A percentile compares a stretch with the other conserved stretches of the same genome.
phyloP scores from a whole-genome alignment of 2,329 filamentous ascomycete species.

The Fusarium liriodendri region DNA sequence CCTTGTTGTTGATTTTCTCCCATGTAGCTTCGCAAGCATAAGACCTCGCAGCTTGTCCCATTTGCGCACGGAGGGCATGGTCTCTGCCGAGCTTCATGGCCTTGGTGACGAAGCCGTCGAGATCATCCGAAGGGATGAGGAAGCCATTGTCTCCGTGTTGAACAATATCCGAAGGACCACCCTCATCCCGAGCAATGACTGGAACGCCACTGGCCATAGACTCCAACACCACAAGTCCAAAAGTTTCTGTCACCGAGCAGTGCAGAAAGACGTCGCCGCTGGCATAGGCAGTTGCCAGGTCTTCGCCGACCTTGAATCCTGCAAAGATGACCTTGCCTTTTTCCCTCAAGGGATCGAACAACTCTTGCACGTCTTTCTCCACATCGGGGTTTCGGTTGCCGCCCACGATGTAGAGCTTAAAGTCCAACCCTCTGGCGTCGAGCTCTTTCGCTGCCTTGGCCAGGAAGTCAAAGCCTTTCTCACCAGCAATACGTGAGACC shows the following conservation, averaged over 20 bases:
- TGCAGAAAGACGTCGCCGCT: slow-evolving; percentile 77
- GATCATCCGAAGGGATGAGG: slow-evolving; percentile 68
- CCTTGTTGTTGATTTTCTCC: slow-evolving; percentile 78
- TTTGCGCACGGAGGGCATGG: slow-evolving; percentile 52
- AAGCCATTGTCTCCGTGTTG: slow-evolving; percentile 69
- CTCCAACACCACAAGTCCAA: slow-evolving; percentile 77
- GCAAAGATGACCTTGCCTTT: slow-evolving; percentile 72
- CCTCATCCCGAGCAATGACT: slow-evolving; percentile 75
- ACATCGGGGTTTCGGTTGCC: slow-evolving; percentile 74
- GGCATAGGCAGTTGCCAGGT: slow-evolving; percentile 74
- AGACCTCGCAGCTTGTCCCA: slow-evolving; percentile 61
- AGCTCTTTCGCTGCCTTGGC: slow-evolving; percentile 66
- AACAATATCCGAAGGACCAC: slow-evolving; percentile 76
- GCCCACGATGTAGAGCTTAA: slow-evolving; percentile 75
- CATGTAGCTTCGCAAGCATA: slow-evolving; percentile 74
- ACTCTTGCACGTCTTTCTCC: slow-evolving; percentile 68
- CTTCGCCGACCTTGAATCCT: slow-evolving; percentile 70
- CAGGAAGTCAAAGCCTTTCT: slow-evolving; percentile 78
- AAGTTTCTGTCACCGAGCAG: slow-evolving; percentile 78
- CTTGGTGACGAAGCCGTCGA: slow-evolving; percentile 67
- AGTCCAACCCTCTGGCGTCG: slow-evolving; percentile 65
- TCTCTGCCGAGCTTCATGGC: slow-evolving; percentile 63
- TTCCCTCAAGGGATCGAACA: slow-evolving; percentile 63
- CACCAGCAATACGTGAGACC: slow-evolving; percentile 74
- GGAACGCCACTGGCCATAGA: slow-evolving; percentile 78